Percentiles rank a stretch among this genome's conserved stretches.
Evolutionary conservation across 805 yeast species (phyloP).

Genomic region (Metschnikowia picachoensis): DNA sequence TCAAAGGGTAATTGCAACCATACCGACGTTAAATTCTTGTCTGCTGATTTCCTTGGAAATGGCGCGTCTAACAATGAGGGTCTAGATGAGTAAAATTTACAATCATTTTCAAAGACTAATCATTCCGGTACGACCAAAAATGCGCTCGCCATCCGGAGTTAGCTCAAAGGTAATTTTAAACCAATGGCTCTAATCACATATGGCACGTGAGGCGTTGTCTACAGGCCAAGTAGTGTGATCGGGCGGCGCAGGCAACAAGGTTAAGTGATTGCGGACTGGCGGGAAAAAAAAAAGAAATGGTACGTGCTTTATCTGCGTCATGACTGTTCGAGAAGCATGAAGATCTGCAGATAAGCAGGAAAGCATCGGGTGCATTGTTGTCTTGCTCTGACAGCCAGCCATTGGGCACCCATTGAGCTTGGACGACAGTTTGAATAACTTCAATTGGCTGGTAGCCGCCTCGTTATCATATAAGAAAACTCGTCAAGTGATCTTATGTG

Average conservation of each 20-base stretch:
- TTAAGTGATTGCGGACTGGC: background rate
- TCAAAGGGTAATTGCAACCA: no score
- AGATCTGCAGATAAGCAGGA: slow-evolving; percentile 1
- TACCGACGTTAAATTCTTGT: no score
- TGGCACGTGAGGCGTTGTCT: background rate
- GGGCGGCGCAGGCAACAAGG: background rate
- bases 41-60: no score
- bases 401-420: background rate
- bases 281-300: slow-evolving; percentile 3
- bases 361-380: background rate
- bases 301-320: slow-evolving; percentile 3
- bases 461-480: background rate
- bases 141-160: background rate
- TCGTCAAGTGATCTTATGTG: background rate
- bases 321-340: slow-evolving; percentile 7
- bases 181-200: background rate
- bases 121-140: no score
- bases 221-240: background rate
- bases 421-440: background rate
- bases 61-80: no score
- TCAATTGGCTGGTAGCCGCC: background rate
- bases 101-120: no score
- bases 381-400: background rate
- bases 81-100: no score
- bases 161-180: background rate